A percentile compares a stretch with the other conserved stretches of the same genome.
These are phyloP conservation scores for Neurospora tetrasperma DNA, from an alignment of 495 filamentous ascomycete species.

Conservation along the genomic window DNA sequence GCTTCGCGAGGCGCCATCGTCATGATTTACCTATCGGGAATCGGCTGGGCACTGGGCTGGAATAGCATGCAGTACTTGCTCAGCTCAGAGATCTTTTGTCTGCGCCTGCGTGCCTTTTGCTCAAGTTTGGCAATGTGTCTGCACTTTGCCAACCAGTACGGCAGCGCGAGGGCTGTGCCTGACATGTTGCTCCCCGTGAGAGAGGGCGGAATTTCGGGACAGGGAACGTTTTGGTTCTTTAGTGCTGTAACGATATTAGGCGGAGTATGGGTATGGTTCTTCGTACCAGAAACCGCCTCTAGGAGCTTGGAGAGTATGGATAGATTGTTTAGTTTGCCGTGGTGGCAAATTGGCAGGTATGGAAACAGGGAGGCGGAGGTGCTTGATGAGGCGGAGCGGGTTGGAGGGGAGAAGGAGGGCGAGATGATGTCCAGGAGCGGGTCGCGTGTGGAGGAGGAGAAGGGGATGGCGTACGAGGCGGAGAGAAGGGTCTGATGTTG, in stretches of 20 bases:
- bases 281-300: constrained; percentile 57
- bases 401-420: constrained; percentile 13
- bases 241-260: constrained; percentile 49
- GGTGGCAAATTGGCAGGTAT: constrained; percentile 52
- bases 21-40: constrained; percentile 56
- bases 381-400: constrained; percentile 28
- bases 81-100: constrained; percentile 64
- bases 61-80: constrained; percentile 68
- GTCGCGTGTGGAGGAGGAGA: constrained; percentile 3
- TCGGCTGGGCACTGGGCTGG: constrained; percentile 67
- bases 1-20: constrained; percentile 48
- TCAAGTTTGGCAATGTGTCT: constrained; percentile 45
- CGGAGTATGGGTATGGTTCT: constrained; percentile 48
- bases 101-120: constrained; percentile 43
- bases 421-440: constrained; percentile 6
- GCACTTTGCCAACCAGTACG: constrained; percentile 67
- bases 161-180: constrained; percentile 47
- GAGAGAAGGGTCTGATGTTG: neutral
- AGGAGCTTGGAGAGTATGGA: constrained; percentile 57
- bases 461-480: neutral
- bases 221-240: constrained; percentile 59
- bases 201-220: constrained; percentile 38
- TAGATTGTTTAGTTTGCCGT: constrained; percentile 54
- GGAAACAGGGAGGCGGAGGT: constrained; percentile 47
- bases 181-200: constrained; percentile 43